phyloP scores from a whole-genome alignment of 768 basidiomycete species.

The Calocybe cyanea region DNA sequence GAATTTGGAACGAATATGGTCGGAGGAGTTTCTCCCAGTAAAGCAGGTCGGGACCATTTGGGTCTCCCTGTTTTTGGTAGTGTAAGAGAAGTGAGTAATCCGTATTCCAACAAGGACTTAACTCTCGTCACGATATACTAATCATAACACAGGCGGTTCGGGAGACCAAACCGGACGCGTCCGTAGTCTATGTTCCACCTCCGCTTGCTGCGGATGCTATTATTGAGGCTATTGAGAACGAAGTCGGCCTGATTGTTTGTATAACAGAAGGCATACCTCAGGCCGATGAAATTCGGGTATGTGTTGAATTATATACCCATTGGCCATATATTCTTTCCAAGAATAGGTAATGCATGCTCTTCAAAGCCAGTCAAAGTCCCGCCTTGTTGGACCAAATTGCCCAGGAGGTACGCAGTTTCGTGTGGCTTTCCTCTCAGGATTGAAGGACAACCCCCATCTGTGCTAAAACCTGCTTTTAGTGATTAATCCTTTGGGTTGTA shows the following conservation, averaged over 20 bases:
- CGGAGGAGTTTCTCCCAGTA: conserved; percentile 94
- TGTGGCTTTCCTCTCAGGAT: not conserved
- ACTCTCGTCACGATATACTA: not conserved
- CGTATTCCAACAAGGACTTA: too few relatives aligned
- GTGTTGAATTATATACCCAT: conserved; percentile 18
- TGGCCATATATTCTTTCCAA: conserved; percentile 1
- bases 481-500: conserved; percentile 95
- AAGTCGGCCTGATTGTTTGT: conserved; percentile 96
- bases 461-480: too few relatives aligned
- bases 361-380: conserved; percentile 88
- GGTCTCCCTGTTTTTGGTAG: conserved; percentile 92
- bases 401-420: conserved; percentile 56
- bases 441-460: not conserved
- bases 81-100: conserved; percentile 69
- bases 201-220: conserved; percentile 95
- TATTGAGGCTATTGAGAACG: conserved; percentile 97
- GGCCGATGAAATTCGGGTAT: conserved; percentile 87
- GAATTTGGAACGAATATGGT: conserved; percentile 97
- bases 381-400: conserved; percentile 98
- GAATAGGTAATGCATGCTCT: conserved; percentile 87
- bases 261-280: conserved; percentile 99
- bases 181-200: conserved; percentile 98
- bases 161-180: conserved; percentile 85
- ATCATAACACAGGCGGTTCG: conserved; percentile 66
- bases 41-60: conserved; percentile 93